These are phyloP conservation scores for Elaeis oleifera DNA, from an alignment of 202 grass and related monocot species.

Conservation along the genomic window DNA sequence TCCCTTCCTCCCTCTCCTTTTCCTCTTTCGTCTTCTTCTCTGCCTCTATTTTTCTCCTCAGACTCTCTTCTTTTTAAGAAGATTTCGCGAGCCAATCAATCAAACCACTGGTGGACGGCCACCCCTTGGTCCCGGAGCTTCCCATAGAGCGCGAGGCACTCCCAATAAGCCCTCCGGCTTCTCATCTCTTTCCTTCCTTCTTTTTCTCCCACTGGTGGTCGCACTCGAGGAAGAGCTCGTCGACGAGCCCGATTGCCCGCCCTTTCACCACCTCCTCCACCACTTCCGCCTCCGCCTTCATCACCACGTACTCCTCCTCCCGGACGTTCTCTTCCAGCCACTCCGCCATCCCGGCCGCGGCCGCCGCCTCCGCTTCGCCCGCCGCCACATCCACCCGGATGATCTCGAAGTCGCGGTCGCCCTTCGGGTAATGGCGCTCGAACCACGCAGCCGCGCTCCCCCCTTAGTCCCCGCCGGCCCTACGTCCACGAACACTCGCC, in stretches of 20 bases:
- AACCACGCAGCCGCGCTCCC: slow-evolving; percentile 25
- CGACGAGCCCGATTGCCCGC: slow-evolving; percentile 19
- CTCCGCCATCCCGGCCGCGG: slow-evolving; percentile 5
- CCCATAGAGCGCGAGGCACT: slow-evolving; percentile 45
- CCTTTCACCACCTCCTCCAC: slow-evolving; percentile 15
- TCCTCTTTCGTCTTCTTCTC: no score
- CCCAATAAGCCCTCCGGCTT: slow-evolving; percentile 34
- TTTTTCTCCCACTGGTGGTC: slow-evolving; percentile 2
- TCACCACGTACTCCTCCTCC: slow-evolving; percentile 49
- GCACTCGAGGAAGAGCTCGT: slow-evolving; percentile 43
- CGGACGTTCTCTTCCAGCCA: slow-evolving; percentile 35
- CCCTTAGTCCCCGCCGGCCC: neutral
- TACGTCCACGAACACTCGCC: slow-evolving; percentile 32
- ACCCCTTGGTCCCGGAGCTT: slow-evolving; percentile 37
- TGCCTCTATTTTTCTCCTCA: no score
- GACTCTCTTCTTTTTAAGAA: no score
- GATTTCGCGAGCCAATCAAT: no score
- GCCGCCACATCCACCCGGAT: slow-evolving; percentile 15
- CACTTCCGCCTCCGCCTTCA: slow-evolving; percentile 30
- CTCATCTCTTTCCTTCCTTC: neutral
- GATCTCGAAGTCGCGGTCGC: slow-evolving; percentile 27
- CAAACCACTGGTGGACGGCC: slow-evolving; percentile 43
- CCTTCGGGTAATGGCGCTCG: slow-evolving; percentile 32
- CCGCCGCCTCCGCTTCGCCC: neutral
- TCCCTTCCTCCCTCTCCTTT: no score